phyloP scores from a whole-genome alignment of 257 asterid species.

The Gentiana dahurica region DNA sequence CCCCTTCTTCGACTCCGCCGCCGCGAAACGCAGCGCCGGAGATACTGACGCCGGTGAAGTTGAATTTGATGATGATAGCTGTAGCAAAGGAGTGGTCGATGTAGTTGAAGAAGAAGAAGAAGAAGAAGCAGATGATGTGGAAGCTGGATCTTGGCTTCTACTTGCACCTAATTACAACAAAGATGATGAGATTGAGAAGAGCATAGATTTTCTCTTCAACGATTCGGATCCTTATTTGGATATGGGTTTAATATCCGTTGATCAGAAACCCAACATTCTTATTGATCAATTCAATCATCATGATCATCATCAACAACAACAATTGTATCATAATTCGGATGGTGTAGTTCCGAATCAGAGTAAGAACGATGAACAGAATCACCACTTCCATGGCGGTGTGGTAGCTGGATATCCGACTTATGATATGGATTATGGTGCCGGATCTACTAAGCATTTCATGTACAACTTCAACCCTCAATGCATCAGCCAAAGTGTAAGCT shows the following conservation, averaged over 20 bases:
- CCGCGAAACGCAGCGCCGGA: conserved; percentile 7
- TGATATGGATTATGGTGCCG: conserved; percentile 40
- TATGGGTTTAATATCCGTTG: conserved; percentile 39
- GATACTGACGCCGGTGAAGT: not conserved
- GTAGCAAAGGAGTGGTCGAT: no score
- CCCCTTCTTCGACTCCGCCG: conserved; percentile 62
- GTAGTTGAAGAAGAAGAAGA: not conserved
- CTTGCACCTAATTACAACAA: conserved; percentile 24
- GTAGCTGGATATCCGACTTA: conserved; percentile 71
- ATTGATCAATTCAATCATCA: conserved; percentile 8
- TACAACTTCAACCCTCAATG: conserved; percentile 77
- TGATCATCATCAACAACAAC: conserved; percentile 10
- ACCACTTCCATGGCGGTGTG: conserved; percentile 42
- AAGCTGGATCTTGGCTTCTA: conserved; percentile 41
- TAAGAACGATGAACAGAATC: conserved; percentile 34
- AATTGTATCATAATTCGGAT: conserved; percentile 24
- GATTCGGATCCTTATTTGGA: conserved; percentile 56
- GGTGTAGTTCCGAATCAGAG: conserved; percentile 70
- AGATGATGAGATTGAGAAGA: conserved; percentile 23
- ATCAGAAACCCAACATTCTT: conserved; percentile 24
- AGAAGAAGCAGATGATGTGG: conserved; percentile 33
- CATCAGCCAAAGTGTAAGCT: conserved; percentile 74
- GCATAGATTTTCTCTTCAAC: conserved; percentile 38
- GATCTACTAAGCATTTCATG: conserved; percentile 43
- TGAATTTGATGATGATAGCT: conserved; percentile 9